Evolutionary conservation across 495 filamentous ascomycete species (phyloP), one percentile per base, ranked within the genome.

Genomic region (Physcia stellaris): DNA sequence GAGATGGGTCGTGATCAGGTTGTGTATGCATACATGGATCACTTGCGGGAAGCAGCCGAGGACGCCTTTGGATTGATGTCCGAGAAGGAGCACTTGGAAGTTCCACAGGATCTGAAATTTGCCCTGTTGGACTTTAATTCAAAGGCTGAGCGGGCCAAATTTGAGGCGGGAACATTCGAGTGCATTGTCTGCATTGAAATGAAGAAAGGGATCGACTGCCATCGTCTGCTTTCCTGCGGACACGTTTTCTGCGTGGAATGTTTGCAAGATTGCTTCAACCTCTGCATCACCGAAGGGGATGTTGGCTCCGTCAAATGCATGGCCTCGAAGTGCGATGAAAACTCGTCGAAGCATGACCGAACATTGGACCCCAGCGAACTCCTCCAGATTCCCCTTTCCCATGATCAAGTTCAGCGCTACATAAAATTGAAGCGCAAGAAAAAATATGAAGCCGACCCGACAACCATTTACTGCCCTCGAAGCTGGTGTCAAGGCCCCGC

Each of bases 401-500:
- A 75, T 31, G 78, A 81, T 16, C 70, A 60, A 4, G 84, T 94
- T 11, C 78, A 83, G 45, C 81, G 90, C 31, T 98, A 90, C 49
- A 81, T 87, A 5, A 75, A 72, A 20, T 61, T 98, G 23, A 95
- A 92, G 58, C 81, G 88, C 45, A 98, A 96, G 60, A 81, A 77
- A 37, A 79, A 84, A 46, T 68, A 95, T 6, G 90, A 95, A 54
- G 77, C 84, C 0, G 87, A 98, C 48, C 86, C 82, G 45, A 80
- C 74, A 32, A 95, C 87, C 0, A 70, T 95, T n/a, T 95, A 90
- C 53, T 98, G 90, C 50, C 90, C 90, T 2, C 73, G 90, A 1
- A 64, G 74, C 45, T 98, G 88, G 88, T 98, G 90, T 52, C 85
- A 93, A 54, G 85, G 83, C 15, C 79, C 87, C n/a, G 83, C 84